A percentile compares a stretch with the other conserved stretches of the same genome.
phyloP scores from a whole-genome alignment of 208 protist genomes.

The Porcisia deanei region DNA sequence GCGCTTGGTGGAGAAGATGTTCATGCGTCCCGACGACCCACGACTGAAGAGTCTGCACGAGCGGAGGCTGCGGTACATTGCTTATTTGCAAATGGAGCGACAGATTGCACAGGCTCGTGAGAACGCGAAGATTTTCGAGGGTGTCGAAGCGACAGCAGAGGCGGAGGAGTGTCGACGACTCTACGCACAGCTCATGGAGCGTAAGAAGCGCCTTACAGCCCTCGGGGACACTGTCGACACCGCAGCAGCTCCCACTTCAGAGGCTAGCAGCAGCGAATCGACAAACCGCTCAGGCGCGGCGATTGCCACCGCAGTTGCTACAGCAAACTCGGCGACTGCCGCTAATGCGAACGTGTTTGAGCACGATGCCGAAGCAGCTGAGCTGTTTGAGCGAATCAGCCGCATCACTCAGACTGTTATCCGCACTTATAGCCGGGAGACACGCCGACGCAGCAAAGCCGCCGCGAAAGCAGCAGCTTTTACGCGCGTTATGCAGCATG shows the following conservation, averaged over 20 bases:
- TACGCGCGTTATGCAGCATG: conserved; percentile 30
- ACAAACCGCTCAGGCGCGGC: background rate
- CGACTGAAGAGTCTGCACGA: conserved; percentile 71
- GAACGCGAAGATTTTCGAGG: conserved; percentile 69
- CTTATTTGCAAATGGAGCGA: conserved; percentile 82
- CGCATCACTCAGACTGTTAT: conserved; percentile 40
- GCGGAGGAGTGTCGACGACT: conserved; percentile 52
- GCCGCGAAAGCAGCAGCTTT: conserved; percentile 30
- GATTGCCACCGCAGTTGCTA: background rate
- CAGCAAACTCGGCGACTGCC: background rate
- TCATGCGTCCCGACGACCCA: conserved; percentile 69
- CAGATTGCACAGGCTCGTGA: conserved; percentile 77
- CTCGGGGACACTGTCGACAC: background rate
- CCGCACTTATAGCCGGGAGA: conserved; percentile 20
- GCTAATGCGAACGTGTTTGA: conserved; percentile 51
- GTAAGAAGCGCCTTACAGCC: conserved; percentile 14
- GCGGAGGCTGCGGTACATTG: conserved; percentile 78
- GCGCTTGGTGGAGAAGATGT: conserved; percentile 81
- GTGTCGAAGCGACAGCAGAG: conserved; percentile 57
- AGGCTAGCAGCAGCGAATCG: background rate
- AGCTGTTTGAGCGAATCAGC: conserved; percentile 74
- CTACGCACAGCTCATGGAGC: conserved; percentile 52
- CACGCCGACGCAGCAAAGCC: conserved; percentile 34
- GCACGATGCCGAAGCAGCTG: conserved; percentile 50
- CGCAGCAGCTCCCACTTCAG: background rate